Percentiles rank a stretch among this genome's conserved stretches.
Evolutionary conservation across 495 filamentous ascomycete species (phyloP).

Genomic region (Neurospora cerealis): DNA sequence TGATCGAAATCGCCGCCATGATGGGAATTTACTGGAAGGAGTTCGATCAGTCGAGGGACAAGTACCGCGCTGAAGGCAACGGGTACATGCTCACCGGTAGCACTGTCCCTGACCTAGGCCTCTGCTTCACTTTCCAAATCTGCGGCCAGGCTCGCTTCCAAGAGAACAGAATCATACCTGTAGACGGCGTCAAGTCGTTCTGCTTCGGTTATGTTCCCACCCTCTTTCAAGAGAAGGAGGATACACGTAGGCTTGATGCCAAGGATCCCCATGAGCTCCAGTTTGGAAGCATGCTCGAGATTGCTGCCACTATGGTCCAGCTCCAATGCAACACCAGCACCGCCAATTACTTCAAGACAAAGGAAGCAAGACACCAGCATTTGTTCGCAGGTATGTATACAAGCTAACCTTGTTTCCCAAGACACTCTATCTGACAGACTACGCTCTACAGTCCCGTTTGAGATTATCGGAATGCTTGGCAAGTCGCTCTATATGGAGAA

Average conservation of each 20-base stretch:
- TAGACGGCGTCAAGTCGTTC: slow-evolving; percentile 34
- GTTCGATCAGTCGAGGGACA: slow-evolving; percentile 33
- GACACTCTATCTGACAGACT: no score
- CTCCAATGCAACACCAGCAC: slow-evolving; percentile 35
- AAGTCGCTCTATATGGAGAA: slow-evolving; percentile 31
- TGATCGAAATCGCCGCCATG: slow-evolving; percentile 41
- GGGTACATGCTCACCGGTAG: slow-evolving; percentile 37
- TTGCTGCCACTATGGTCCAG: slow-evolving; percentile 33
- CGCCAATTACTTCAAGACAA: slow-evolving; percentile 25
- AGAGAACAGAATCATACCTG: slow-evolving; percentile 36
- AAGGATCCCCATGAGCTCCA: slow-evolving; percentile 24
- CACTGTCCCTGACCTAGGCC: slow-evolving; percentile 30
- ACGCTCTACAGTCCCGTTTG: slow-evolving; percentile 25
- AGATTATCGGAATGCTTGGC: slow-evolving; percentile 42
- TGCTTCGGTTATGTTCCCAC: slow-evolving; percentile 39
- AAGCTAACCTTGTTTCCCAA: slow-evolving; percentile 4
- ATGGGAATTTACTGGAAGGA: slow-evolving; percentile 43
- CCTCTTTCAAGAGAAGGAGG: slow-evolving; percentile 27
- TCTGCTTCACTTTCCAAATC: slow-evolving; percentile 37
- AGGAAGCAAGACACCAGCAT: slow-evolving; percentile 27
- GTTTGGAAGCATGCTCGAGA: slow-evolving; percentile 28
- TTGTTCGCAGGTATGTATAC: slow-evolving; percentile 35
- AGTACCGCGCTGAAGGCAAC: slow-evolving; percentile 42
- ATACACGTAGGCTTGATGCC: slow-evolving; percentile 23
- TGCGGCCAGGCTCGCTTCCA: slow-evolving; percentile 31